Percentiles rank a stretch among this genome's conserved stretches.
Evolutionary conservation across 2,329 filamentous ascomycete species (phyloP).

Genomic region (Ophiostoma australiae): DNA sequence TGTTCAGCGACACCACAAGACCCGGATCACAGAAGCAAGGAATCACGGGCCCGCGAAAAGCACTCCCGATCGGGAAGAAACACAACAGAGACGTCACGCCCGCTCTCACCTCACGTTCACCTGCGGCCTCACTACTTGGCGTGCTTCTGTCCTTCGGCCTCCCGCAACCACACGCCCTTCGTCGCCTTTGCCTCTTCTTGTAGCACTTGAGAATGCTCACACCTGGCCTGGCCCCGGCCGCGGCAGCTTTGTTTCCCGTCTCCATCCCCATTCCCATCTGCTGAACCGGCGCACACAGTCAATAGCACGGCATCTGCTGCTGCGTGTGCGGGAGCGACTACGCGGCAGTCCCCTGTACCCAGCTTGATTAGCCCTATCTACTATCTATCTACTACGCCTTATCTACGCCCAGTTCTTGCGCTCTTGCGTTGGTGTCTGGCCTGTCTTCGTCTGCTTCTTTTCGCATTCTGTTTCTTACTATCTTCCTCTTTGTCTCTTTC

Average conservation of each 20-base stretch:
- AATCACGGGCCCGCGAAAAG: background rate
- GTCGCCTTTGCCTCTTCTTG: background rate
- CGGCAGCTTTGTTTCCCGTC: conserved; percentile 14
- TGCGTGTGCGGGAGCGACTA: background rate
- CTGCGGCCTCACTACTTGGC: no score
- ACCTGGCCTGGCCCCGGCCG: conserved; percentile 24
- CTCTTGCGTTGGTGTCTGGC: background rate
- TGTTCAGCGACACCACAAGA: background rate
- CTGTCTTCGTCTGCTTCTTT: background rate
- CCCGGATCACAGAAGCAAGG: background rate
- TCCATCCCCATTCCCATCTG: background rate
- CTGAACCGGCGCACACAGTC: background rate
- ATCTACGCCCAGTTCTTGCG: background rate
- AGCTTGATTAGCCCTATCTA: conserved; percentile 4
- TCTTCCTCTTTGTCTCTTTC: background rate
- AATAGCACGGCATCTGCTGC: background rate
- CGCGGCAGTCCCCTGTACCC: background rate
- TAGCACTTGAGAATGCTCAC: conserved; percentile 10
- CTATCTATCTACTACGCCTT: background rate
- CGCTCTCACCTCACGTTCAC: no score
- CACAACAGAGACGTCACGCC: background rate
- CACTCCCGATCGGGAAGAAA: background rate
- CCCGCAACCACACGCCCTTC: background rate
- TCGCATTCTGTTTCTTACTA: background rate
- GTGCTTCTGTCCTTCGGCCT: background rate